Conservation (phyloP, 257 asterid genomes). For the Echites panduratus region DNA sequence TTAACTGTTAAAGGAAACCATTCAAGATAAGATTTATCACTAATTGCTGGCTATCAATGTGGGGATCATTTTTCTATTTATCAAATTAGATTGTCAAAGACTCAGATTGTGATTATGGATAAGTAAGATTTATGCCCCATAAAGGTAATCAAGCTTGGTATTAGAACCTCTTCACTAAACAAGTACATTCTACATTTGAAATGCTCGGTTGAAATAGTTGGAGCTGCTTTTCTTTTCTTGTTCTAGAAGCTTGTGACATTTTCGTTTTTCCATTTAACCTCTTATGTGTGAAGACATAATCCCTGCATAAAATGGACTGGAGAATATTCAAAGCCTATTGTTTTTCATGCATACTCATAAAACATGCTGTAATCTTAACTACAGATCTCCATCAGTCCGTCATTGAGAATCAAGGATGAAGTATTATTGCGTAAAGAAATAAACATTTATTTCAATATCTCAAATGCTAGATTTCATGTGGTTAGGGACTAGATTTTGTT, state of each 20-base stretch:
- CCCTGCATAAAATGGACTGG: neutral
- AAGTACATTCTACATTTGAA: neutral
- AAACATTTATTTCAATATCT: no score
- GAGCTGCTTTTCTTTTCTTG: neutral
- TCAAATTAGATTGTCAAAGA: neutral
- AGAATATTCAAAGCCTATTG: neutral
- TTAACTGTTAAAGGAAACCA: neutral
- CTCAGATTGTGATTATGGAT: neutral
- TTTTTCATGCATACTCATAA: neutral
- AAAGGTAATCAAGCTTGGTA: neutral
- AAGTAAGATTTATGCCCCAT: neutral
- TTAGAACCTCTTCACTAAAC: neutral
- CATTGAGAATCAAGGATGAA: no score
- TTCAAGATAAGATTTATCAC: neutral
- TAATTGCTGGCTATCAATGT: neutral
- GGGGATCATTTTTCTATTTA: neutral
- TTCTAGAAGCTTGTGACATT: neutral
- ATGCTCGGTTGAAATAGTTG: neutral
- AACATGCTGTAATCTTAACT: neutral
- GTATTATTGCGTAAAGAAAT: neutral
- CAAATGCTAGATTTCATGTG: neutral
- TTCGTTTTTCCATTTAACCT: no score
- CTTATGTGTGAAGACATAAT: no score
- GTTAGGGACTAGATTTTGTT: neutral
- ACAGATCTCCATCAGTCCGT: neutral